These are phyloP conservation scores for Sinapis alba DNA, from an alignment of 441 rosid species.

Conservation along the genomic window DNA sequence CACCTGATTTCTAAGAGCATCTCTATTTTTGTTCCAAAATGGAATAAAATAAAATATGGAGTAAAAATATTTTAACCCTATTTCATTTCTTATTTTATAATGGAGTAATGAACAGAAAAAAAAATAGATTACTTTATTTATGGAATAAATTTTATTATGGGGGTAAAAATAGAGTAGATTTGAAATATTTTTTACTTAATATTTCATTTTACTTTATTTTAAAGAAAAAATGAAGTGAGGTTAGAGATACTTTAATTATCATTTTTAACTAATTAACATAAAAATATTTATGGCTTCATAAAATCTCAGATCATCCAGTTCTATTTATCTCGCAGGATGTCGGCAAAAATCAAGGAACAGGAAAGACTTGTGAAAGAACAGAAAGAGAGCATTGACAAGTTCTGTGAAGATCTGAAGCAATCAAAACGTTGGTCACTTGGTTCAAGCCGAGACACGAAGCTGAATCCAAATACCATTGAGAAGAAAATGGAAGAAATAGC, in stretches of 20 bases:
- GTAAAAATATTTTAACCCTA: too few relatives aligned
- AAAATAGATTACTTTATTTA: too few relatives aligned
- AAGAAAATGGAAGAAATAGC: slow-evolving; percentile 73
- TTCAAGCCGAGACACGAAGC: slow-evolving; percentile 40
- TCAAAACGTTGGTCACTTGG: slow-evolving; percentile 47
- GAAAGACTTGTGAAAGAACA: slow-evolving; percentile 47
- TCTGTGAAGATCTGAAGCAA: slow-evolving; percentile 45
- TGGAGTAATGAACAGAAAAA: too few relatives aligned
- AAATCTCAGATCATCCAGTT: background rate
- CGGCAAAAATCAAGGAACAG: slow-evolving; percentile 41
- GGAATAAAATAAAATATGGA: too few relatives aligned
- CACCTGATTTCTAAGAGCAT: background rate
- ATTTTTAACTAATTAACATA: background rate
- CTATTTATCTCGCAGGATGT: background rate
- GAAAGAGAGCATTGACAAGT: slow-evolving; percentile 44
- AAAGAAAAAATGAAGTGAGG: too few relatives aligned
- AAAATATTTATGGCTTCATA: background rate
- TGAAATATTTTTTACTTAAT: too few relatives aligned
- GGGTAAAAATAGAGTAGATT: too few relatives aligned
- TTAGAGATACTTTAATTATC: too few relatives aligned
- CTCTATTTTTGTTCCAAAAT: too few relatives aligned
- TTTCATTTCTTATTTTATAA: too few relatives aligned
- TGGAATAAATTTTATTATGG: too few relatives aligned
- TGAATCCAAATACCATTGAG: slow-evolving; percentile 48
- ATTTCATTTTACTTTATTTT: too few relatives aligned